These are phyloP conservation scores for Mycosarcoma mackinlayi DNA, from an alignment of 1,284 basidiomycete species.

Conservation along the genomic window DNA sequence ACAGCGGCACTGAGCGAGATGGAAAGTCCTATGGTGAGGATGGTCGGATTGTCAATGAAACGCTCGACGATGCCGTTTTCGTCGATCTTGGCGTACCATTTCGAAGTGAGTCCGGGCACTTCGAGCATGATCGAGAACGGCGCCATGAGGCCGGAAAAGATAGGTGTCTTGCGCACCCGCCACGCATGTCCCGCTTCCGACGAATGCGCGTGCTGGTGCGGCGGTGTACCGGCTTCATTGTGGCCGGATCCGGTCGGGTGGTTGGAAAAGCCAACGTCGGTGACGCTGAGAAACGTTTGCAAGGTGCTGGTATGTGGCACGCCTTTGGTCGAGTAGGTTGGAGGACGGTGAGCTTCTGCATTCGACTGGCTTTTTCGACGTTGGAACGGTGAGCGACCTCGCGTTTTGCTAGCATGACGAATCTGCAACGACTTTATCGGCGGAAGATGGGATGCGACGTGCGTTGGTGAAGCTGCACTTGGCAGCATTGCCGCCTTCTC, in stretches of 20 bases:
- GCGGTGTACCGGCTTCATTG: no score
- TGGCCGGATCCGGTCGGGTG: not conserved
- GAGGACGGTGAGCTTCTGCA: constrained; percentile 1
- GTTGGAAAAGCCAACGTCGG: constrained; percentile 1
- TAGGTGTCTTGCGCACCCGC: constrained; percentile 54
- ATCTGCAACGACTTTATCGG: constrained; percentile 14
- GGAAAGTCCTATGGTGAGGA: constrained; percentile 75
- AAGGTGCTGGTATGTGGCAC: constrained; percentile 19
- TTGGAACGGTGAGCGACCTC: constrained; percentile 10
- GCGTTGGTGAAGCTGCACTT: constrained; percentile 19
- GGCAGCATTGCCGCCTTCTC: constrained; percentile 21
- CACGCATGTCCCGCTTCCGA: constrained; percentile 3
- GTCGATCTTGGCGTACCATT: constrained; percentile 57
- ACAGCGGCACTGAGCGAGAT: constrained; percentile 78
- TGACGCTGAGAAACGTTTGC: constrained; percentile 30
- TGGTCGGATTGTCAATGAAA: constrained; percentile 67
- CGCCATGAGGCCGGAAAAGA: constrained; percentile 75
- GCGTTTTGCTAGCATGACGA: not conserved
- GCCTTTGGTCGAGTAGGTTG: not conserved
- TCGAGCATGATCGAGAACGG: constrained; percentile 83
- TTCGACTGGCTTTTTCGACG: not conserved
- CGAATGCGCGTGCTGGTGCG: not conserved
- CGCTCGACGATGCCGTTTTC: constrained; percentile 20
- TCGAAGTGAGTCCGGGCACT: constrained; percentile 49
- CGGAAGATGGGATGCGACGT: constrained; percentile 25